A percentile compares a stretch with the other conserved stretches of the same genome.
phyloP scores from a whole-genome alignment of 1,284 basidiomycete genomes.

The Amylostereum chailletii region DNA sequence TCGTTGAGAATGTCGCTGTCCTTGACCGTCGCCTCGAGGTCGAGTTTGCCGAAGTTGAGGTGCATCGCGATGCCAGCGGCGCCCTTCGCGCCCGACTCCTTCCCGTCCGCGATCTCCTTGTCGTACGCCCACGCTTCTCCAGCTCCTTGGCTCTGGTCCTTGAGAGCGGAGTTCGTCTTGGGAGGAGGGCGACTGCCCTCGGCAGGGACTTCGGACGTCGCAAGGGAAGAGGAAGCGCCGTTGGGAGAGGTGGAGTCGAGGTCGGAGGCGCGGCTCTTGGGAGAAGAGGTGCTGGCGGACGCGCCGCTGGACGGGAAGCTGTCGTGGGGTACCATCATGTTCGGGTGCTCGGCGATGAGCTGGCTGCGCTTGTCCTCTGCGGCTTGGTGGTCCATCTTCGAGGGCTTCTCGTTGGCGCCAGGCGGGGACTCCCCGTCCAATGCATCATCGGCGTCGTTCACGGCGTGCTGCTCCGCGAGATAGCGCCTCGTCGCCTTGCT shows the following conservation, averaged over 20 bases:
- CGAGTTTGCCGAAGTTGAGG: not conserved
- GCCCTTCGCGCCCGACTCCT: not conserved
- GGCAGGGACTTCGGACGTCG: too few species aligned
- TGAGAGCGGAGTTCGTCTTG: not conserved
- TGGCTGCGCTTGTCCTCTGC: not conserved
- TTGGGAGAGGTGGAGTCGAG: too few species aligned
- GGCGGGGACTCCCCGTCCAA: not conserved
- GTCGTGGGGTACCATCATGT: constrained; percentile 1
- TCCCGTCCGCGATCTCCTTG: not conserved
- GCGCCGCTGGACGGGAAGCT: not conserved
- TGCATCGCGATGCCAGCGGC: not conserved
- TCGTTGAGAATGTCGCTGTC: constrained; percentile 17
- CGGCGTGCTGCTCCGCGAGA: constrained; percentile 9
- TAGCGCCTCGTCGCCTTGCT: constrained; percentile 8
- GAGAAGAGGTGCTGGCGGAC: too few species aligned
- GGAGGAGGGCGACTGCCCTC: too few species aligned
- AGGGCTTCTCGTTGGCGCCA: not conserved
- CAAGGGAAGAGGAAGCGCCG: too few species aligned
- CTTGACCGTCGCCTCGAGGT: not conserved
- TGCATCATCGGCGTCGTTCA: not conserved
- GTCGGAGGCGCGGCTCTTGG: too few species aligned
- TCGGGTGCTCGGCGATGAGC: not conserved
- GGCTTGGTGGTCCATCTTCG: not conserved
- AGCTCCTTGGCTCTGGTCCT: not conserved
- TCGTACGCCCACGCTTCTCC: not conserved